Base-by-base conservation (phyloP, 1,139 yeast species). In the Meyerozyma athensensis region DNA sequence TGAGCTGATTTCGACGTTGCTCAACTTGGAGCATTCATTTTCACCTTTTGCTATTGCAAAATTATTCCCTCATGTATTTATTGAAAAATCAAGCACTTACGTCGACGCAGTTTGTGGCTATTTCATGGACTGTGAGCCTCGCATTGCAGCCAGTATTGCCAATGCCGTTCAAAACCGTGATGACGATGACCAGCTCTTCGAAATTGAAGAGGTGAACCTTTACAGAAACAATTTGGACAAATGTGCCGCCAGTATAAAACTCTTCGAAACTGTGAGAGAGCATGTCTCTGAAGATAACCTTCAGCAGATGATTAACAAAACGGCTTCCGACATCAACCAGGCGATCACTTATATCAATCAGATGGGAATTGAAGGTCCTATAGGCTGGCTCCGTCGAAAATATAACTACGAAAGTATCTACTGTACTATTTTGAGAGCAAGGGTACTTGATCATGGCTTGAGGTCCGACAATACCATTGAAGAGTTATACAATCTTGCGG, bases 131-230 rank as follows among this genome's bases (percentile, higher is more conserved):
- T 34, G 24, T 4, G 30, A 32, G 13, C 45, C 42, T 4, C 30
- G 13, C 18, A 26, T 40, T 6, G 14, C 33, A 5, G 18, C 36
- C 10, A 26, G 36, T 14, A 14, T 42, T 9, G 17, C 20, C 10
- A 38, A 39, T n/a, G 19, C 33, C 3, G 35, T 24, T 5, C n/a
- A 9, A 21, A 30, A 35, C 18, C 12, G 23, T 16, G 30, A 34
- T 30, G 28, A 20, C 30, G 30, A 12, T 13, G 12, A 26, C 12
- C 22, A 52, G 4, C 43, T 60, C 14, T 64, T 62, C 42, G 69
- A 66, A n/a, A 47, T 56, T 8, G 73, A 66, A 37, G 50, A 58
- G 16, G 39, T 44, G 19, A 64, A 66, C 35, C 47, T 58, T 24
- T 65, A 55, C 41, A 49, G 52, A 30, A 62, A 62, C 40, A 56